phyloP scores from a whole-genome alignment of 192 early-diverging fungal species.

The Backusella westeae region DNA sequence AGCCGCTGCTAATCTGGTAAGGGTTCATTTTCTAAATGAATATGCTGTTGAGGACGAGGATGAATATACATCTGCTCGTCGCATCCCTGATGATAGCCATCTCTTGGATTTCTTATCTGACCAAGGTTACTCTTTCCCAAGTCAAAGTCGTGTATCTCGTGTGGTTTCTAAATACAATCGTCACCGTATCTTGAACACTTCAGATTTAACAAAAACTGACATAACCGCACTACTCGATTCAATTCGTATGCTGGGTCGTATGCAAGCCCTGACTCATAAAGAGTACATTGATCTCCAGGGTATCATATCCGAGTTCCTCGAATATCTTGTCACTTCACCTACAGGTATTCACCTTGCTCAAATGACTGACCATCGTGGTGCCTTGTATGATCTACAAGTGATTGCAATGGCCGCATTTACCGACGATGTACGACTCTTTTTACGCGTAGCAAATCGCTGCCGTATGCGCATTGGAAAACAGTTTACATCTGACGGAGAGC shows the following conservation, averaged over 20 bases:
- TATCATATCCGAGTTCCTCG: conserved; percentile 48
- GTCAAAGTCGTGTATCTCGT: conserved; percentile 47
- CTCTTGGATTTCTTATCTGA: conserved; percentile 47
- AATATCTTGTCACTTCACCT: conserved; percentile 51
- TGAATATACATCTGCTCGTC: conserved; percentile 36
- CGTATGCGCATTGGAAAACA: conserved; percentile 61
- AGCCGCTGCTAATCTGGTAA: conserved; percentile 52
- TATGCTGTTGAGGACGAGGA: conserved; percentile 44
- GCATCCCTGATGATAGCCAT: conserved; percentile 41
- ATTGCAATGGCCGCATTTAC: conserved; percentile 50
- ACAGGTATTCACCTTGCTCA: conserved; percentile 49
- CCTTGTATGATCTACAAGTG: conserved; percentile 56
- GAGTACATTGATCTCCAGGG: conserved; percentile 53
- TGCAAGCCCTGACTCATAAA: conserved; percentile 51
- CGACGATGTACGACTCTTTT: conserved; percentile 52
- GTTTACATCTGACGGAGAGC: conserved; percentile 37
- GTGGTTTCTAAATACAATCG: conserved; percentile 37
- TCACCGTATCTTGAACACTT: conserved; percentile 29
- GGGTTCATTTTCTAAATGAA: conserved; percentile 46
- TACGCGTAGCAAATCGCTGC: conserved; percentile 52
- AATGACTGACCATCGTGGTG: conserved; percentile 52
- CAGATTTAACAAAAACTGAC: conserved; percentile 47
- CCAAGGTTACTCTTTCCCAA: conserved; percentile 59
- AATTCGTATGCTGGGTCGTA: conserved; percentile 48
- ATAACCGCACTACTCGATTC: conserved; percentile 49